A percentile compares a stretch with the other conserved stretches of the same genome.
Evolutionary conservation across 495 filamentous ascomycete species (phyloP).

Genomic region (Aspergillus affinis): DNA sequence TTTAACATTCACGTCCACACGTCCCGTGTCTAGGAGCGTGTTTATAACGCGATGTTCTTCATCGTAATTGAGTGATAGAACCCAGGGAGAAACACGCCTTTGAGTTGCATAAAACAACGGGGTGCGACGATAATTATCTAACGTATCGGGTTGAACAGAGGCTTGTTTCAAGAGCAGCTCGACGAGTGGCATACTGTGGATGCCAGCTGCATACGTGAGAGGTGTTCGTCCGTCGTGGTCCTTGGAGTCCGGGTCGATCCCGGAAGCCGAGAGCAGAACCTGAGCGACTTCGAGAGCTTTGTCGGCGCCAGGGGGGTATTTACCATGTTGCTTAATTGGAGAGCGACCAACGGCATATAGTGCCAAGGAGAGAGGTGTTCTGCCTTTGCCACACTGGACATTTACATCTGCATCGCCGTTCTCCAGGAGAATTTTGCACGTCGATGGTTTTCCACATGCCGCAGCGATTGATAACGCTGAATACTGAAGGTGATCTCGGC

Average conservation of each 20-base stretch:
- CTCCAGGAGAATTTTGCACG: neutral
- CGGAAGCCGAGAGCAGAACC: no score
- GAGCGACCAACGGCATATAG: no score
- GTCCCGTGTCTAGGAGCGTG: neutral
- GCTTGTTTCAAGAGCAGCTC: neutral
- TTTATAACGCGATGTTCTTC: neutral
- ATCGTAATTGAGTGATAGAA: no score
- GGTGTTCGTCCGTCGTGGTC: neutral
- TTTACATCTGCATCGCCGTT: no score
- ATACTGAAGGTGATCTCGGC: neutral
- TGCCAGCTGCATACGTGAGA: neutral
- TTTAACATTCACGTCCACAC: neutral
- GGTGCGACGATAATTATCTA: neutral
- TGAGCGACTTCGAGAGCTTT: no score
- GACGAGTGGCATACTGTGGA: no score
- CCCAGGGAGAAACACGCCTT: no score
- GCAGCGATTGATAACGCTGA: neutral
- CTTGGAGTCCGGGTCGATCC: neutral
- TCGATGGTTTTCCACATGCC: neutral
- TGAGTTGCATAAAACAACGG: neutral
- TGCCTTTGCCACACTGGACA: no score
- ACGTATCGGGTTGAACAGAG: neutral
- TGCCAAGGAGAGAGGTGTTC: no score
- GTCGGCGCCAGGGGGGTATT: no score
- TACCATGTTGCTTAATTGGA: no score